A percentile compares a stretch with the other conserved stretches of the same genome.
Evolutionary conservation across 768 basidiomycete species (phyloP).

Genomic region (Mycena venus): DNA sequence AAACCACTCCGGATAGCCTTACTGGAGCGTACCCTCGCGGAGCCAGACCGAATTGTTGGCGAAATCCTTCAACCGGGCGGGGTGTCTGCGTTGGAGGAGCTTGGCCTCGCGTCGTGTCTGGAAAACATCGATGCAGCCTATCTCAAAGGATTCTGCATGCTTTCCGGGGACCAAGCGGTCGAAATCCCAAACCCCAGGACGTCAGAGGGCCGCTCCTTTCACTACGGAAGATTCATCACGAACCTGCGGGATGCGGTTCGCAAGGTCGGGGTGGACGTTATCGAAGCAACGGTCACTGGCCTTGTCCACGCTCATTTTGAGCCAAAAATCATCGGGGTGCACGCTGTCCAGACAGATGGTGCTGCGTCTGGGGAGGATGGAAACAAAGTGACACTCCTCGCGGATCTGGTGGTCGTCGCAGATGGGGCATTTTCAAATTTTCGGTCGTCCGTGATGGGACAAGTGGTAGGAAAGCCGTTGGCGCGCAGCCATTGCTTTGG

Average conservation of each 20-base stretch:
- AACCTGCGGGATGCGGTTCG: constrained; percentile 77
- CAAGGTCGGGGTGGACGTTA: constrained; percentile 74
- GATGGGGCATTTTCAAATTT: constrained; percentile 98
- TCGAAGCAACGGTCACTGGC: constrained; percentile 88
- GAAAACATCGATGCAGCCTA: constrained; percentile 90
- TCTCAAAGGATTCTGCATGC: constrained; percentile 88
- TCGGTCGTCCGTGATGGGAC: constrained; percentile 73
- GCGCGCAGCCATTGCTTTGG: constrained; percentile 89
- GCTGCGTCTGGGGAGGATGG: constrained; percentile 37
- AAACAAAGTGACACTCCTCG: constrained; percentile 70
- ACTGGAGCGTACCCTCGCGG: constrained; percentile 90
- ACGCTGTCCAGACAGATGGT: constrained; percentile 52
- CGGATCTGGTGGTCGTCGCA: constrained; percentile 87
- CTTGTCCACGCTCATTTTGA: constrained; percentile 61
- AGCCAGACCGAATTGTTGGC: constrained; percentile 98
- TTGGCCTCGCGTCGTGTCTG: constrained; percentile 81
- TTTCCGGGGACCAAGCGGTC: constrained; percentile 67
- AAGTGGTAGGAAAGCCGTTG: constrained; percentile 57
- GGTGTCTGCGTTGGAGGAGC: constrained; percentile 75
- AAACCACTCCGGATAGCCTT: constrained; percentile 86
- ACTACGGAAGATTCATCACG: constrained; percentile 93
- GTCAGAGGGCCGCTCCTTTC: constrained; percentile 87
- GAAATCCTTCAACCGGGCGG: constrained; percentile 97
- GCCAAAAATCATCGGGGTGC: constrained; percentile 76
- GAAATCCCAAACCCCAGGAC: constrained; percentile 88